Percentiles rank a stretch among this genome's conserved stretches.
Conservation (phyloP, 2,329 filamentous ascomycete genomes). For the Cadophora luteo-olivacea region DNA sequence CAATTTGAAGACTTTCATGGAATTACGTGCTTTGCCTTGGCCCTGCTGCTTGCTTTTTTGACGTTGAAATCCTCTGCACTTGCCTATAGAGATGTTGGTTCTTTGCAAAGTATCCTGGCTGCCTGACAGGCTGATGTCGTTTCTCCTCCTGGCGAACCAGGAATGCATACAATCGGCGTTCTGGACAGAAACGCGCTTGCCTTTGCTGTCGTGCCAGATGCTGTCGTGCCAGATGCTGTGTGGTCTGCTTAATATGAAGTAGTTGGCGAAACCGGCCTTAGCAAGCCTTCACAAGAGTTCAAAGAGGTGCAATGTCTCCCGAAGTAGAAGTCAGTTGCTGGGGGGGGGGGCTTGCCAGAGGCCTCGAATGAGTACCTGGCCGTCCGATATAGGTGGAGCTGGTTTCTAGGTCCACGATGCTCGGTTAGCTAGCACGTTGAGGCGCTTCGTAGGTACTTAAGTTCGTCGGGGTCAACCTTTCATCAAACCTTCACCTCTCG, state of each 20-base stretch:
- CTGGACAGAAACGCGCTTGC: not conserved
- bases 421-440: not conserved
- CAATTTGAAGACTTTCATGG: not conserved
- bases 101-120: not conserved
- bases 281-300: not conserved
- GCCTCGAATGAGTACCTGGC: not conserved
- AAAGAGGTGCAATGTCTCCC: not conserved
- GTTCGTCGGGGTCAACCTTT: not conserved
- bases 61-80: not conserved
- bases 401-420: not conserved
- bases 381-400: not conserved
- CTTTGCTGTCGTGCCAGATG: not conserved
- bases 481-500: not conserved
- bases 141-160: not conserved
- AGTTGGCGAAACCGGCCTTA: not conserved
- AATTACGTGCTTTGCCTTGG: not conserved
- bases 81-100: not conserved
- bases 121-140: not conserved
- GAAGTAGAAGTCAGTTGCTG: not conserved
- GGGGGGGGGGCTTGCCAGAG: too few relatives aligned
- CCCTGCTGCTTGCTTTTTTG: not conserved
- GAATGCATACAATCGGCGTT: not conserved
- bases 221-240: not conserved
- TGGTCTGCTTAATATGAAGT: not conserved
- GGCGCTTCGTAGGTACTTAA: not conserved